Conservation (phyloP, 2,329 filamentous ascomycete species). For the Pseudocercospora fuligena region DNA sequence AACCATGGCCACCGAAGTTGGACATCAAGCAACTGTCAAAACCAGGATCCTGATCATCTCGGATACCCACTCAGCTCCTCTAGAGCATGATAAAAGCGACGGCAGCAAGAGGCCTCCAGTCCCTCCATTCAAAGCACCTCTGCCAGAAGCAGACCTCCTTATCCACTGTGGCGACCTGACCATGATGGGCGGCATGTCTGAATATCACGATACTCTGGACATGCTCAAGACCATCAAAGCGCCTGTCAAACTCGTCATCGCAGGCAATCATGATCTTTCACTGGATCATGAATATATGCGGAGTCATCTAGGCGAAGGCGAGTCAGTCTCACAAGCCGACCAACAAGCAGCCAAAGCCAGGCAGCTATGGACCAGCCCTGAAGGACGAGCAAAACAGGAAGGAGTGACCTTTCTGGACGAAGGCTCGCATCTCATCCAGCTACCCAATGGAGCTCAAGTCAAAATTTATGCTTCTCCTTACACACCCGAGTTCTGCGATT, state of each 20-base stretch:
- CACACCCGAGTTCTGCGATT: slow-evolving; percentile 58
- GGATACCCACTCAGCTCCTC: slow-evolving; percentile 23
- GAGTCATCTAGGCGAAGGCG: slow-evolving; percentile 8
- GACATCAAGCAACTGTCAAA: slow-evolving; percentile 11
- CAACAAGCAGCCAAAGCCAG: slow-evolving; percentile 10
- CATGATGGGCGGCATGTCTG: slow-evolving; percentile 34
- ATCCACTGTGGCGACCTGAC: slow-evolving; percentile 50
- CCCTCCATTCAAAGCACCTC: slow-evolving; percentile 14
- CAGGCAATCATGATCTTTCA: slow-evolving; percentile 45
- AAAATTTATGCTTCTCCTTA: slow-evolving; percentile 60
- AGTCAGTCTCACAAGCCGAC: slow-evolving; percentile 15
- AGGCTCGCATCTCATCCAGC: slow-evolving; percentile 51
- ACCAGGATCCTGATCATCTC: slow-evolving; percentile 26
- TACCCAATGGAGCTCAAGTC: slow-evolving; percentile 55
- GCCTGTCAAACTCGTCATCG: slow-evolving; percentile 45
- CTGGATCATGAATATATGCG: slow-evolving; percentile 30
- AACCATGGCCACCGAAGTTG: neutral
- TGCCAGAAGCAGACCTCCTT: slow-evolving; percentile 41
- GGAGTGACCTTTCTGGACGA: slow-evolving; percentile 61
- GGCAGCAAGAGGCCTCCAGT: neutral
- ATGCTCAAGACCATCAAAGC: slow-evolving; percentile 38
- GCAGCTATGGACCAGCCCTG: slow-evolving; percentile 19
- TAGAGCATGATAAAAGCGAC: neutral
- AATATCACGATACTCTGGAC: slow-evolving; percentile 40
- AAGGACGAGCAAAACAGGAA: slow-evolving; percentile 38